Conservation (phyloP, 148 eudicot species). For the Amaranthus palmeri region DNA sequence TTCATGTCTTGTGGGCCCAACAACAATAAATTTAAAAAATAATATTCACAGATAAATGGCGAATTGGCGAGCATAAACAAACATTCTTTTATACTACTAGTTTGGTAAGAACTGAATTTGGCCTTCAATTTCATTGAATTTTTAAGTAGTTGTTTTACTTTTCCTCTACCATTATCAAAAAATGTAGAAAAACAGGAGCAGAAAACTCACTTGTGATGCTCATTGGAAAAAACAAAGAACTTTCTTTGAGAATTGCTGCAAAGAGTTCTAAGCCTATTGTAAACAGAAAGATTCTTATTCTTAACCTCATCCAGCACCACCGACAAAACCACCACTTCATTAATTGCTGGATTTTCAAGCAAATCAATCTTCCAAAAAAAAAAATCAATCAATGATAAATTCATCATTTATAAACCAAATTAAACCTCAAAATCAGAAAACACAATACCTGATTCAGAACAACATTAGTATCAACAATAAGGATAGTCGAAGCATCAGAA, state of each 20-base stretch:
- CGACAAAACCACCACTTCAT: conserved; percentile 76
- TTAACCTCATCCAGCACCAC: conserved; percentile 90
- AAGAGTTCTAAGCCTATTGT: conserved; percentile 76
- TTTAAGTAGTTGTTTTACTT: neutral
- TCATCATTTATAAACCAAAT: neutral
- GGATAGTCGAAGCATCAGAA: conserved; percentile 42
- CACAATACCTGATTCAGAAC: conserved; percentile 80
- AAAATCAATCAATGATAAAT: neutral
- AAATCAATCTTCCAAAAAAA: conserved; percentile 66
- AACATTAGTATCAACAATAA: conserved; percentile 81
- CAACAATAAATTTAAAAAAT: neutral
- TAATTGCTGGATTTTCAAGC: conserved; percentile 79
- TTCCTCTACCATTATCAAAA: neutral
- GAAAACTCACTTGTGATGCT: conserved; percentile 73
- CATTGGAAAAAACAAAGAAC: conserved; percentile 85
- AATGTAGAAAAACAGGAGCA: neutral
- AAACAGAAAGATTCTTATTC: conserved; percentile 74
- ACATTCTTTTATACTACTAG: neutral
- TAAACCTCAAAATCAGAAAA: neutral
- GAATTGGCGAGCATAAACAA: neutral
- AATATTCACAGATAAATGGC: neutral
- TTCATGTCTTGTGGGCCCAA: neutral
- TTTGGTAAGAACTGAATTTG: neutral
- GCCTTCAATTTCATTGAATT: neutral
- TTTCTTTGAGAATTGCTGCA: conserved; percentile 67